A percentile compares a stretch with the other conserved stretches of the same genome.
These are phyloP conservation scores for Streptanthus diversifolius DNA, from an alignment of 345 rosid species.

Conservation along the genomic window DNA sequence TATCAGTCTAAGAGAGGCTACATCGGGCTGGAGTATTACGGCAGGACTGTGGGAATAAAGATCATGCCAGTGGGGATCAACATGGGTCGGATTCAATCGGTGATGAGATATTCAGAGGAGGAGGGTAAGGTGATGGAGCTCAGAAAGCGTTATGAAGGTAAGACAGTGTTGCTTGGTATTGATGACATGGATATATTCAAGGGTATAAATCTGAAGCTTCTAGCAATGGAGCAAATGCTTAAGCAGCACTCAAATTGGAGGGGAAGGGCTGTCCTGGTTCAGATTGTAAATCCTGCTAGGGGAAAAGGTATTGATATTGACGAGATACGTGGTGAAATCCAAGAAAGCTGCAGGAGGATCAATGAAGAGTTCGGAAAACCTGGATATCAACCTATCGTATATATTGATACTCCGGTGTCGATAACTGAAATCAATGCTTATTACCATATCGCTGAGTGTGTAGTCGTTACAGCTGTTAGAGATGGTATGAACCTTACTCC, in stretches of 20 bases:
- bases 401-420: conserved; percentile 34
- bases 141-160: conserved; percentile 36
- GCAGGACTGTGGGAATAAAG: conserved; percentile 43
- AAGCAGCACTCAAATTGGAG: conserved; percentile 36
- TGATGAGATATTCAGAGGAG: conserved; percentile 39
- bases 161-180: conserved; percentile 37
- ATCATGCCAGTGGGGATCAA: conserved; percentile 43
- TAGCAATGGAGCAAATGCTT: conserved; percentile 44
- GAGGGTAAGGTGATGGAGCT: conserved; percentile 36
- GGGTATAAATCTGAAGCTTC: conserved; percentile 38
- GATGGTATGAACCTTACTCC: conserved; percentile 45
- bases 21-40: conserved; percentile 40
- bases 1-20: conserved; percentile 43
- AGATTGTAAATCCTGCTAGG: conserved; percentile 40
- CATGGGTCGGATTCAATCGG: conserved; percentile 40
- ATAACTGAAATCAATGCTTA: conserved; percentile 33
- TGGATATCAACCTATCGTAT: conserved; percentile 39
- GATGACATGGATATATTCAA: conserved; percentile 43
- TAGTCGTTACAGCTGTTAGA: conserved; percentile 41
- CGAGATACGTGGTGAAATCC: conserved; percentile 30
- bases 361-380: conserved; percentile 37
- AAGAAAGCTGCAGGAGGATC: conserved; percentile 39
- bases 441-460: conserved; percentile 40
- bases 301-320: conserved; percentile 34
- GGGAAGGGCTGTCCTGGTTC: conserved; percentile 41